phyloP scores from a whole-genome alignment of 2,329 filamentous ascomycete species.

The Beauveria sp. region DNA sequence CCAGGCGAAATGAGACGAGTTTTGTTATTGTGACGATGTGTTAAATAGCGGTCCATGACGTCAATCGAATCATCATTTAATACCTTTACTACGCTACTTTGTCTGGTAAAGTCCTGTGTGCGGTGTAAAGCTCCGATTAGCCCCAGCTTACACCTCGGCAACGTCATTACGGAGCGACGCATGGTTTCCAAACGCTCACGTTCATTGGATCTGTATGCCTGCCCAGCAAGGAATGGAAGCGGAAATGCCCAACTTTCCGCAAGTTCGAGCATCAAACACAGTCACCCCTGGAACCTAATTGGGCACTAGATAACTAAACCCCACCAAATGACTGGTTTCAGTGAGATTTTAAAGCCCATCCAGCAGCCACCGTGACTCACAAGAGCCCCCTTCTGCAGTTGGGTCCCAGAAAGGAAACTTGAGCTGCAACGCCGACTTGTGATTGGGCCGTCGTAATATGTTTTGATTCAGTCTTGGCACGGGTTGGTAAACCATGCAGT shows the following conservation, averaged over 20 bases:
- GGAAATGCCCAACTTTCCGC: background rate
- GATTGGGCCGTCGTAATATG: background rate
- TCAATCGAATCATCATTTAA: background rate
- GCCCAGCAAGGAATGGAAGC: too few species aligned
- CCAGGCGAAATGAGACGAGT: background rate
- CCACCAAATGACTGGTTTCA: constrained; percentile 2
- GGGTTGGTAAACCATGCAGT: background rate
- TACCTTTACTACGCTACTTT: background rate
- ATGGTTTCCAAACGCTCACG: too few species aligned
- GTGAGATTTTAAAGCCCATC: constrained; percentile 1
- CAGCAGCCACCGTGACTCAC: constrained; percentile 9
- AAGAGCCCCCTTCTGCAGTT: background rate
- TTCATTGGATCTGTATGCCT: too few species aligned
- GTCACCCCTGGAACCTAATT: background rate
- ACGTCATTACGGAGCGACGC: background rate
- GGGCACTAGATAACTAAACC: background rate
- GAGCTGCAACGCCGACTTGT: background rate
- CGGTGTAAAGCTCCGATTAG: background rate
- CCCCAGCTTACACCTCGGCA: background rate
- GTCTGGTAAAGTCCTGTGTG: background rate
- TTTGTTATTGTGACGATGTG: background rate
- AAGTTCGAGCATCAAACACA: background rate
- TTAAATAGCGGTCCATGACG: background rate
- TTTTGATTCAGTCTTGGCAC: background rate
- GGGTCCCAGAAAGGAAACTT: constrained; percentile 2